These are phyloP conservation scores for Moringa oleifera DNA, from an alignment of 345 rosid genomes.

Conservation along the genomic window DNA sequence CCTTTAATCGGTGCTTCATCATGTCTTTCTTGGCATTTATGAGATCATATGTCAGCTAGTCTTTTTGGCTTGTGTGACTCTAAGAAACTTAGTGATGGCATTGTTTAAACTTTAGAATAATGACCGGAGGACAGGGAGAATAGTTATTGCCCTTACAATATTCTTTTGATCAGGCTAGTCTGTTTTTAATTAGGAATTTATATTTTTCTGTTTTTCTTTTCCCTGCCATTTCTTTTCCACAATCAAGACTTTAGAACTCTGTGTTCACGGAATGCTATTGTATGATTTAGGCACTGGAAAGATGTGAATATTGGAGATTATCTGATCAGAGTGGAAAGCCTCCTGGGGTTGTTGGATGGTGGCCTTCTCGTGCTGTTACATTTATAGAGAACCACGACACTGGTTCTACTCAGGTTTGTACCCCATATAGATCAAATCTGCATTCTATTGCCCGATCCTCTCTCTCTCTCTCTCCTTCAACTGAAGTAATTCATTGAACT, in stretches of 20 bases:
- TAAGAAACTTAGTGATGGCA: conserved; percentile 2
- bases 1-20: no score
- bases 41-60: not conserved
- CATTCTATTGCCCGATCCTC: conserved; percentile 4
- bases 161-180: conserved; percentile 2
- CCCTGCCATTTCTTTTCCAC: not conserved
- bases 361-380: conserved; percentile 99
- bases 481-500: not conserved
- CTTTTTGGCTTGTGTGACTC: not conserved
- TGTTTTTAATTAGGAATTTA: not conserved
- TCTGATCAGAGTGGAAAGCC: conserved; percentile 87
- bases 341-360: conserved; percentile 98
- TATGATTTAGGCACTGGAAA: conserved; percentile 60
- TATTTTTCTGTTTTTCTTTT: not conserved
- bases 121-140: not conserved
- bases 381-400: conserved; percentile 97
- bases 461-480: not conserved
- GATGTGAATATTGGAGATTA: conserved; percentile 92
- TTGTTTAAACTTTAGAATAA: not conserved
- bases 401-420: conserved; percentile 91
- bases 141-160: not conserved
- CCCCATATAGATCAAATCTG: conserved; percentile 3
- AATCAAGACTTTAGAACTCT: not conserved
- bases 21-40: no score
- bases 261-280: conserved; percentile 1